These are phyloP conservation scores for Solanum chiquidenum DNA, from an alignment of 257 asterid species.

Conservation along the genomic window DNA sequence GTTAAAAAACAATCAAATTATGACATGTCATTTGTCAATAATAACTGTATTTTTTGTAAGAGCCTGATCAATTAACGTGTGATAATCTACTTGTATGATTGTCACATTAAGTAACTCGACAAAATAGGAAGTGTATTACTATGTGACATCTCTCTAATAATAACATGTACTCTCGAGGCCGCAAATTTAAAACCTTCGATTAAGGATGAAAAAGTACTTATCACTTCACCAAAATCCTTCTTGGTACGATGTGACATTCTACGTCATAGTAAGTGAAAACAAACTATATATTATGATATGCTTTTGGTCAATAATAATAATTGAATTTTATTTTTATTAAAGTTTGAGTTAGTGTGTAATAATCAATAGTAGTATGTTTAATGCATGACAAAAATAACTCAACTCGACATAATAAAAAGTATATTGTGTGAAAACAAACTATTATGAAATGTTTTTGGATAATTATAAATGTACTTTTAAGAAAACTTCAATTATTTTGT, in stretches of 20 bases:
- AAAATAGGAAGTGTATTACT: not conserved
- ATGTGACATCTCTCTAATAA: not conserved
- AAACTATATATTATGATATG: not conserved
- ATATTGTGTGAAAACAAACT: not conserved
- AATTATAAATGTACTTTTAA: not conserved
- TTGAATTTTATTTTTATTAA: no score
- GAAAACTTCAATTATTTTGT: not conserved
- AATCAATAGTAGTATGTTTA: no score
- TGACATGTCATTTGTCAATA: not conserved
- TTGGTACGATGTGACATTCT: not conserved
- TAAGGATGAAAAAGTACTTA: no score
- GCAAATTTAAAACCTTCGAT: rapidly evolving
- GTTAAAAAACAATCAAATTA: not conserved
- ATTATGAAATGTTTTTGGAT: not conserved
- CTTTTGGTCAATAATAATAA: no score
- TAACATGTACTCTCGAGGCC: no score
- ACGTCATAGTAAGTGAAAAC: not conserved
- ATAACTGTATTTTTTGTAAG: not conserved
- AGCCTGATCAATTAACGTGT: not conserved
- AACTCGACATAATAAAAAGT: not conserved
- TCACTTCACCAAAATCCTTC: no score
- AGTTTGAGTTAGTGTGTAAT: no score
- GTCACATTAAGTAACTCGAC: not conserved
- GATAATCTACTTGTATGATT: not conserved
- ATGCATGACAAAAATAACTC: no score